phyloP scores from a whole-genome alignment of 73 alveolate species.

The Durusdinium trenchii region DNA sequence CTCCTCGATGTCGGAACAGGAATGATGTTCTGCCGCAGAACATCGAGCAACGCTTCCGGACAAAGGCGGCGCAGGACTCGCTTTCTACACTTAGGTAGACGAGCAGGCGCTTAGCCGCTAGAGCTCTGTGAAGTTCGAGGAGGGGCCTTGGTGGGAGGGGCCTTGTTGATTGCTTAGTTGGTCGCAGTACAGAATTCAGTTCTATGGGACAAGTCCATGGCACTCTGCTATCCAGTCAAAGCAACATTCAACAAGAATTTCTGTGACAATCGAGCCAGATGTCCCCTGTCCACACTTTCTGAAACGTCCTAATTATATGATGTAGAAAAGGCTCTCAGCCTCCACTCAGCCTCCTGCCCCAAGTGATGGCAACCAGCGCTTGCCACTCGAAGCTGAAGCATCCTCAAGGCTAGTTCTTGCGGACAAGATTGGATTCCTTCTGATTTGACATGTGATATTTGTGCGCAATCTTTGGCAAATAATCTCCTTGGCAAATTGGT shows the following conservation, averaged over 20 bases:
- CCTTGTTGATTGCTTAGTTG: not conserved
- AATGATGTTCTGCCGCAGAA: no score
- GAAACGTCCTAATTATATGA: no score
- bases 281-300: no score
- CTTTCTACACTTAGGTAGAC: no score
- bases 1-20: no score
- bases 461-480: not conserved
- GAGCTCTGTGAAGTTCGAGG: slow-evolving; percentile 28
- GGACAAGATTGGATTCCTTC: not conserved
- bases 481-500: slow-evolving; percentile 44
- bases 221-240: not conserved
- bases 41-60: no score
- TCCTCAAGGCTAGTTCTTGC: not conserved
- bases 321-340: no score
- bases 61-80: no score
- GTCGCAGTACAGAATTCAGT: not conserved
- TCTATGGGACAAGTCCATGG: not conserved
- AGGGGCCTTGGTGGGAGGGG: not conserved
- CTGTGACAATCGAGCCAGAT: no score
- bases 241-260: not conserved
- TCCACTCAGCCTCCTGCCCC: not conserved
- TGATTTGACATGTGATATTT: not conserved
- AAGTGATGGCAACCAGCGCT: slow-evolving; percentile 49
- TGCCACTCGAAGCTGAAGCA: not conserved
- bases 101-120: not conserved